These are phyloP conservation scores for Cercospora zeina DNA, from an alignment of 2,329 filamentous ascomycete species.

Conservation along the genomic window DNA sequence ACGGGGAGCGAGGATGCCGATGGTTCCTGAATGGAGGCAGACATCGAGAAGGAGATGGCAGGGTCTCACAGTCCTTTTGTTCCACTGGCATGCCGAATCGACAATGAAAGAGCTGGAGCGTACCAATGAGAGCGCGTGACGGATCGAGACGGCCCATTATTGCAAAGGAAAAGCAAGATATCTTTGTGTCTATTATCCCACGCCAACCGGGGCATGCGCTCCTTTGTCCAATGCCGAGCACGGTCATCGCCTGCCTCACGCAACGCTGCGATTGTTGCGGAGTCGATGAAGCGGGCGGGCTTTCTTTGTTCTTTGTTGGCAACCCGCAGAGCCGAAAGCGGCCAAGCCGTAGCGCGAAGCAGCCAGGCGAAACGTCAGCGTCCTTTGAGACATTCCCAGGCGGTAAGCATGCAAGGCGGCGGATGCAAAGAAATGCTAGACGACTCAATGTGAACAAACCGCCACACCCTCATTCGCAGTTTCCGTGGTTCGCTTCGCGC, in stretches of 20 bases:
- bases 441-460: conserved; percentile 33
- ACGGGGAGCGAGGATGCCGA: conserved; percentile 25
- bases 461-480: conserved; percentile 24
- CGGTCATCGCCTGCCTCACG: conserved; percentile 31
- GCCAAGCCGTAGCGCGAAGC: conserved; percentile 34
- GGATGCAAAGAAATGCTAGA: conserved; percentile 34
- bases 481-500: conserved; percentile 17
- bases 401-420: conserved; percentile 28
- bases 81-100: conserved; percentile 37
- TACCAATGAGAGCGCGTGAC: conserved; percentile 36
- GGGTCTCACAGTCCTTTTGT: conserved; percentile 38
- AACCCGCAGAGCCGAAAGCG: conserved; percentile 37
- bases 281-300: conserved; percentile 28
- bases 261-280: conserved; percentile 39
- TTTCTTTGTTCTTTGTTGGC: conserved; percentile 43
- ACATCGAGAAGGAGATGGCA: conserved; percentile 38
- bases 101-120: conserved; percentile 37
- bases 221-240: conserved; percentile 40
- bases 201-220: conserved; percentile 36
- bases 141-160: conserved; percentile 37
- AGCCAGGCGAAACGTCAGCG: conserved; percentile 33
- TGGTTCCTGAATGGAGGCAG: conserved; percentile 32
- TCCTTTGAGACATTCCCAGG: conserved; percentile 41
- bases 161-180: conserved; percentile 29
- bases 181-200: conserved; percentile 41